Evolutionary conservation across 2,329 filamentous ascomycete species (phyloP).

Genomic region (Microdochium paspali): DNA sequence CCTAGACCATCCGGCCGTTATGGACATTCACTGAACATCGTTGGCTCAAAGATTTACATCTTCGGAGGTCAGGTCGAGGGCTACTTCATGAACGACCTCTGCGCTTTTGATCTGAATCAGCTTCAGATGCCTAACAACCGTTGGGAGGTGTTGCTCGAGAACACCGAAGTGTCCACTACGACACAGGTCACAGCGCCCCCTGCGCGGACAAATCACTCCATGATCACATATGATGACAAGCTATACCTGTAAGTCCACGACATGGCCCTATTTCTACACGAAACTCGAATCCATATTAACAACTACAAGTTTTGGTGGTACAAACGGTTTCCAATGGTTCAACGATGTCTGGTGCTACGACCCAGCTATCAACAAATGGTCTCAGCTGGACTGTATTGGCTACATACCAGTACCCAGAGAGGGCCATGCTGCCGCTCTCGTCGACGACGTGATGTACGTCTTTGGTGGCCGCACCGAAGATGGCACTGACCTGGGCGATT

Average conservation of each 20-base stretch:
- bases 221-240: slow-evolving; percentile 87
- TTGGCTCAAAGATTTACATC: slow-evolving; percentile 94
- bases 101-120: slow-evolving; percentile 92
- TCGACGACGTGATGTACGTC: slow-evolving; percentile 98
- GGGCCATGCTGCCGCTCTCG: slow-evolving; percentile 85
- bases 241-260: slow-evolving; percentile 68
- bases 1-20: slow-evolving; percentile 83
- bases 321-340: slow-evolving; percentile 94
- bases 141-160: slow-evolving; percentile 87
- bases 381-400: slow-evolving; percentile 87
- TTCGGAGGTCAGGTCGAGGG: slow-evolving; percentile 97
- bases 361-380: slow-evolving; percentile 72
- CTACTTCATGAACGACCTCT: slow-evolving; percentile 94
- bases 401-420: slow-evolving; percentile 92
- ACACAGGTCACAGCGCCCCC: slow-evolving; percentile 64
- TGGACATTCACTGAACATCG: slow-evolving; percentile 90
- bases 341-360: slow-evolving; percentile 99
- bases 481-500: slow-evolving; percentile 81
- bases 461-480: slow-evolving; percentile 95
- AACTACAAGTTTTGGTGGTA: slow-evolving; percentile 74
- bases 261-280: background rate
- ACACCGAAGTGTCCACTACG: slow-evolving; percentile 53
- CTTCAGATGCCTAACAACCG: slow-evolving; percentile 83
- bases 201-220: slow-evolving; percentile 86
- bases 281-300: slow-evolving; percentile 7